phyloP scores from a whole-genome alignment of 2,329 filamentous ascomycete species.

The Cercospora citrullina region DNA sequence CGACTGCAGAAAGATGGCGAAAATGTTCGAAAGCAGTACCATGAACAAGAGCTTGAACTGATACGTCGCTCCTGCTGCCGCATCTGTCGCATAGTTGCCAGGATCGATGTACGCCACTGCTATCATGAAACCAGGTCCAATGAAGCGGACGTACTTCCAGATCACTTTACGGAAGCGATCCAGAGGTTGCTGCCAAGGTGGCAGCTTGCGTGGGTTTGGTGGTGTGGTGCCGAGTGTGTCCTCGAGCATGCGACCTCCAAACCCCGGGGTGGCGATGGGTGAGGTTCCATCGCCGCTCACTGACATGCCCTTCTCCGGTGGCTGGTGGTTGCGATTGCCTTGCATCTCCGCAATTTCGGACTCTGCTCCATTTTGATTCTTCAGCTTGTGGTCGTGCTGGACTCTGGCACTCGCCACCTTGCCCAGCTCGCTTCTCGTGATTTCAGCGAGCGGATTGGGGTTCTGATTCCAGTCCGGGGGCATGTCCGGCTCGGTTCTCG shows the following conservation, averaged over 20 bases:
- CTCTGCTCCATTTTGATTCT: conserved; percentile 34
- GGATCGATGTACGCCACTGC: conserved; percentile 54
- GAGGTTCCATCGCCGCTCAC: conserved; percentile 22
- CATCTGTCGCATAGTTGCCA: conserved; percentile 68
- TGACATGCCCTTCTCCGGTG: conserved; percentile 3
- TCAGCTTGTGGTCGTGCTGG: conserved; percentile 48
- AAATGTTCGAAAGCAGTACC: conserved; percentile 67
- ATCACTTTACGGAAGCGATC: conserved; percentile 22
- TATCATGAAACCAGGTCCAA: conserved; percentile 68
- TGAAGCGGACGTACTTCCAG: conserved; percentile 55
- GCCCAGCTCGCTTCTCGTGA: conserved; percentile 63
- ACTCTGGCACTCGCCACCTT: conserved; percentile 59
- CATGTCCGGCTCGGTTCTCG: conserved; percentile 58
- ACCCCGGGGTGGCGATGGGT: conserved; percentile 27
- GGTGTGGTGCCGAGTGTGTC: conserved; percentile 25
- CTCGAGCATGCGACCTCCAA: conserved; percentile 31
- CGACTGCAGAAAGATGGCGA: conserved; percentile 69
- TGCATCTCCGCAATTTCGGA: conserved; percentile 27
- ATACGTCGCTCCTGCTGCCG: conserved; percentile 66
- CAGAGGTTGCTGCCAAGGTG: conserved; percentile 26
- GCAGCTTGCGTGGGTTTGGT: conserved; percentile 26
- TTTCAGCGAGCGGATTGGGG: conserved; percentile 57
- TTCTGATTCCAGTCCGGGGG: conserved; percentile 62
- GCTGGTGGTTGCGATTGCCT: conserved; percentile 19
- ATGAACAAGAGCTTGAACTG: conserved; percentile 67